Evolutionary conservation across 768 basidiomycete genomes (phyloP), one percentile per base, ranked within the genome.

Genomic region (Boletus pseudo-olivaceus): DNA sequence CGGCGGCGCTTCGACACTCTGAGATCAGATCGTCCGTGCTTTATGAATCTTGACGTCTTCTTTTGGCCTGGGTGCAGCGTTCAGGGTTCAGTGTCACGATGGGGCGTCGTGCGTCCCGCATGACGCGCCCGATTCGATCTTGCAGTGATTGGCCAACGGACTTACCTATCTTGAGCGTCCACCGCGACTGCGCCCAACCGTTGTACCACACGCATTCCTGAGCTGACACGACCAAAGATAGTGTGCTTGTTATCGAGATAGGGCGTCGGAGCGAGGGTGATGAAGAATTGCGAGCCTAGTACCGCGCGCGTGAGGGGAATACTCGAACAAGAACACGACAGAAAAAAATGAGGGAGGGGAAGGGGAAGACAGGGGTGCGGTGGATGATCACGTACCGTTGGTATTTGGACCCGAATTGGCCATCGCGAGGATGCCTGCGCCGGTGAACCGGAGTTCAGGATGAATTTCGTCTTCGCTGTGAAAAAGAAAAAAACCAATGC

Each of bases 331-430:
- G 2, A 10, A n/a, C 9, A 23, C 23, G 23, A 23, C 23, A 23
- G 23, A 23, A 23, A 23, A 30, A 19, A 19, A 14, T 17, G 34
- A 10, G 3, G 29, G 20, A 3, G 7, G 17, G 20, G n/a, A n/a
- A n/a, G 3, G 46, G 12, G 6, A 27, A n/a, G 33, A 32, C 7
- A 45, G 0, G 4, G 8, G 9, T 20, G 7, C 2, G 62, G 70
- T 29, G 33, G 26, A 12, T 10, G n/a, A 7, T 20, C 19, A 52
- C 50, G 30, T 55, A 83, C 91, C 88, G 64, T 93, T 93, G 26
- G 88, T 88, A 67, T 93, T 91, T n/a, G 90, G 90, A 11, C 95
- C 95, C 42, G 95, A 92, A 73, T 99, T 99, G 34, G 97, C 97
- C 91, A 93, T 93, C 9, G 92, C 93, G 26, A 98, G 83, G 54